Base-by-base conservation (phyloP, 2,329 filamentous ascomycete species). In the Cladosporium sp. region DNA sequence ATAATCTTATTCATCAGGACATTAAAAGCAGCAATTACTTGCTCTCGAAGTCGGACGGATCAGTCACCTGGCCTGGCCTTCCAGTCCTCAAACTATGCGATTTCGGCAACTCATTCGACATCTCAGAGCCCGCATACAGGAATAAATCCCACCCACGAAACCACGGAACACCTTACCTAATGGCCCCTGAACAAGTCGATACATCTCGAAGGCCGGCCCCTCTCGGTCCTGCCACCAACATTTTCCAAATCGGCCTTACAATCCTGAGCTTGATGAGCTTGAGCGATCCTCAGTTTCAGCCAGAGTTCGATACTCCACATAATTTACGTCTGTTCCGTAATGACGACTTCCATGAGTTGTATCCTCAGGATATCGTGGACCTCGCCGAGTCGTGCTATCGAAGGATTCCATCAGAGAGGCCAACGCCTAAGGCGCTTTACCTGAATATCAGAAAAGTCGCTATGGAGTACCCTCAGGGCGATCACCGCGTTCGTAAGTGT, bases 21-120 rank as follows among this genome's bases (percentile, higher is more conserved):
- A 48, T 48, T 27, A 48, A 48, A 15, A 12, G n/a, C 3, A 15
- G 4, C 36, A 48, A 48, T 18, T 48, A 22, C 29, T 48, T 48
- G 27, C 13, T 48, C 19, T 20, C 36, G 7, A 20, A 18, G 1
- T 25, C 36, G 3, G 25, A 11, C 18, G n/a, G 16, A 7, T 6
- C 18, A 11, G 6, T 16, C 16, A 16, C 20, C 1, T 48, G 45
- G 45, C 45, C 25, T 22, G 29, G 27, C 16, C 45, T 48, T 7
- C 45, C 45, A 2, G 29, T 48, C 7, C 15, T 12, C 19, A 33
- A 36, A 12, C 12, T 40, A 13, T 35, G 36, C 8, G 45, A 40
- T 27, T 48, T 48, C 7, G 36, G 45, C 7, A 48, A 48, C 13
- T 25, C 25, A 16, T 8, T 33, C 8, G 45, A 48, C 11, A 9